phyloP scores from a whole-genome alignment of 495 filamentous ascomycete species.

The Xylaria castorea region DNA sequence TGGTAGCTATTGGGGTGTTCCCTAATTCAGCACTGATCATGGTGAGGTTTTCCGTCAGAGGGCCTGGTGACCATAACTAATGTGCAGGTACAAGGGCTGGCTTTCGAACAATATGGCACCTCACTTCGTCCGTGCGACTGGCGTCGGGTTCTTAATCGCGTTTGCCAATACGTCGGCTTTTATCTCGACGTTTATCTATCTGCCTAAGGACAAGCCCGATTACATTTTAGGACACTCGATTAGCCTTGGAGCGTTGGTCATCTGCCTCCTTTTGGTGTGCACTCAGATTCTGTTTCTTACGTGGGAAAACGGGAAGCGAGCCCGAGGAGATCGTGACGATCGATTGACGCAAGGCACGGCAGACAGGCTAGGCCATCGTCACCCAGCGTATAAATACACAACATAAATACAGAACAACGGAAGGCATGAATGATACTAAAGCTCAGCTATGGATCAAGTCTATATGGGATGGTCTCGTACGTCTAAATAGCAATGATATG shows the following conservation, averaged over 20 bases:
- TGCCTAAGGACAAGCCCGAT: conserved; percentile 53
- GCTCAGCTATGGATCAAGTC: neutral
- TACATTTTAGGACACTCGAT: conserved; percentile 56
- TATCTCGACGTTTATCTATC: conserved; percentile 59
- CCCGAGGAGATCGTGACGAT: conserved; percentile 49
- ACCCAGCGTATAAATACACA: conserved; percentile 57
- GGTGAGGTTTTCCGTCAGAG: conserved; percentile 37
- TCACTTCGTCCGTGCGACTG: conserved; percentile 58
- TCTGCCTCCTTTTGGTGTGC: conserved; percentile 46
- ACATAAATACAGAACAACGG: conserved; percentile 28
- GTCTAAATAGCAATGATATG: neutral
- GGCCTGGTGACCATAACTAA: conserved; percentile 52
- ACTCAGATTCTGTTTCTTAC: conserved; percentile 44
- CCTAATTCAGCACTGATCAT: conserved; percentile 65
- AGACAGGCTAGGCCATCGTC: conserved; percentile 48
- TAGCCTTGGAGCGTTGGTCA: conserved; percentile 50
- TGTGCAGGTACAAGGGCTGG: conserved; percentile 36
- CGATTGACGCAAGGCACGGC: conserved; percentile 45
- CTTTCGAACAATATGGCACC: conserved; percentile 53
- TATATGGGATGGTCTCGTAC: neutral
- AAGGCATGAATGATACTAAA: neutral
- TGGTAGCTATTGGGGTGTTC: conserved; percentile 66
- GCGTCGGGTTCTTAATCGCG: conserved; percentile 49
- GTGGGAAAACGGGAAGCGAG: conserved; percentile 57
- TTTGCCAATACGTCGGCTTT: conserved; percentile 58